phyloP scores from a whole-genome alignment of 176 grass and related monocot genomes.

The Secale cereale region DNA sequence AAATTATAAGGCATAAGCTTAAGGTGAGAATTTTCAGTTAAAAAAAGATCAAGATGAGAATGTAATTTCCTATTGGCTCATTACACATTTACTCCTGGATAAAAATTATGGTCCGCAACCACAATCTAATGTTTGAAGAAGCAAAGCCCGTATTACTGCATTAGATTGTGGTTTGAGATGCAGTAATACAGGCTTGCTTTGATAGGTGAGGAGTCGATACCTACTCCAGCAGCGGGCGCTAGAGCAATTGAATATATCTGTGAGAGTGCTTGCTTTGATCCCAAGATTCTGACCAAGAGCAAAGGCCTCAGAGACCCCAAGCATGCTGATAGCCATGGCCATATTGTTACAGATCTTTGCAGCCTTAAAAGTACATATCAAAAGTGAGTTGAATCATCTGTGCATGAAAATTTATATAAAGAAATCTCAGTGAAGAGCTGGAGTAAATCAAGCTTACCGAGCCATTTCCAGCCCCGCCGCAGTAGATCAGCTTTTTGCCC shows the following conservation, averaged over 20 bases:
- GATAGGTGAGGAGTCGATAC: slow-evolving; percentile 40
- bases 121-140: background rate
- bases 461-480: slow-evolving; percentile 85
- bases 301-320: slow-evolving; percentile 91
- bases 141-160: background rate
- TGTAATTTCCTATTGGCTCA: background rate
- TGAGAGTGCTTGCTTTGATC: slow-evolving; percentile 69
- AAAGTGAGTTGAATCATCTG: background rate
- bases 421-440: background rate
- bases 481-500: slow-evolving; percentile 85
- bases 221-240: slow-evolving; percentile 96
- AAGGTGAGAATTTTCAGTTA: background rate
- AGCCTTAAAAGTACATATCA: slow-evolving; percentile 48
- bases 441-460: slow-evolving; percentile 51
- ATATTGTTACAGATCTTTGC: slow-evolving; percentile 98
- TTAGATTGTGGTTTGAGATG: too few relatives aligned
- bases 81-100: background rate
- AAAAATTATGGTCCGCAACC: background rate
- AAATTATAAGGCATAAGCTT: background rate
- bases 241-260: slow-evolving; percentile 94
- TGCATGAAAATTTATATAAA: background rate
- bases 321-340: slow-evolving; percentile 93
- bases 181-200: too few relatives aligned
- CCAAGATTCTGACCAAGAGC: slow-evolving; percentile 89
- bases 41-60: too few relatives aligned